These are phyloP conservation scores for Pharnaceum exiguum DNA, from an alignment of 148 eudicot genomes.

Conservation along the genomic window DNA sequence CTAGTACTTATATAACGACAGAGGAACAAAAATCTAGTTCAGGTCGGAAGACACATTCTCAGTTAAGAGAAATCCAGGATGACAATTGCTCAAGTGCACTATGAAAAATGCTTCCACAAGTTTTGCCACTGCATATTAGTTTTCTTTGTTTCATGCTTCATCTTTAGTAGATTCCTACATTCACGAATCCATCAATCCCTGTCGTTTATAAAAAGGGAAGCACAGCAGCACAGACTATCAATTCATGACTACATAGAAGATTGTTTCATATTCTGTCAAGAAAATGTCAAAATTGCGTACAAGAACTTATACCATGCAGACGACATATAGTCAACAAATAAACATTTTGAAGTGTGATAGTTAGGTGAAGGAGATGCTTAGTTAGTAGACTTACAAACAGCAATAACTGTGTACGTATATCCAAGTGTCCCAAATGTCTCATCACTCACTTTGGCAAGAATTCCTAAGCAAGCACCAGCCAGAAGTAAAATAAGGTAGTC, in stretches of 20 bases:
- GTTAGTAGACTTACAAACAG: slow-evolving; percentile 68
- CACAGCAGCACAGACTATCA: too few relatives aligned
- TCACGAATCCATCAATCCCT: too few relatives aligned
- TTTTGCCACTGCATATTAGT: too few relatives aligned
- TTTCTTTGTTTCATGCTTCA: not conserved
- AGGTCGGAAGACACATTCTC: not conserved
- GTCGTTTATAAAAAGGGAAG: too few relatives aligned
- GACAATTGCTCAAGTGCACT: too few relatives aligned
- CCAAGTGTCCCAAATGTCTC: slow-evolving; percentile 83
- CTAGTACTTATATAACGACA: not conserved
- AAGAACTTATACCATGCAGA: too few relatives aligned
- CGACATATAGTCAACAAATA: not conserved
- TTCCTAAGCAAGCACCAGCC: slow-evolving; percentile 88
- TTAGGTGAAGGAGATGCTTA: not conserved
- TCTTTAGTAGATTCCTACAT: too few relatives aligned
- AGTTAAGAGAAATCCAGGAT: too few relatives aligned
- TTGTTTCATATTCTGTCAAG: not conserved
- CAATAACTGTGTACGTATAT: slow-evolving; percentile 84
- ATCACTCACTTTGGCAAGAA: slow-evolving; percentile 89
- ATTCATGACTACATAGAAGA: too few relatives aligned
- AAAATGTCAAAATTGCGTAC: too few relatives aligned
- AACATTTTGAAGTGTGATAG: not conserved
- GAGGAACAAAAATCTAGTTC: too few relatives aligned
- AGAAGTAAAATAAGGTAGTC: slow-evolving; percentile 79
- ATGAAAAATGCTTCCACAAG: too few relatives aligned